A percentile compares a stretch with the other conserved stretches of the same genome.
Conservation (phyloP, 2,329 filamentous ascomycete species). For the Botrytis hyacinthi region DNA sequence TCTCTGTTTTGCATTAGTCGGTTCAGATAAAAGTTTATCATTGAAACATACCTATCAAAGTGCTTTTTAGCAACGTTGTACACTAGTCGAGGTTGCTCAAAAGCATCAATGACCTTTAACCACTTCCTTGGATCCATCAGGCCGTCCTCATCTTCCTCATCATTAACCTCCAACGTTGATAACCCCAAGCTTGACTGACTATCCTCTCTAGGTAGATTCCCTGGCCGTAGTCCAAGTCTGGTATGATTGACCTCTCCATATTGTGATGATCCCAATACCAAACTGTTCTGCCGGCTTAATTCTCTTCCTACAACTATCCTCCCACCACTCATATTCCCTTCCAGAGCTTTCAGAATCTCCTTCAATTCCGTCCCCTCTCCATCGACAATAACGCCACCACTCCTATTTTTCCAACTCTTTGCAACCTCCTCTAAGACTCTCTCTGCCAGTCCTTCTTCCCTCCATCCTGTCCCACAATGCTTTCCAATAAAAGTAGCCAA, state of each 20-base stretch:
- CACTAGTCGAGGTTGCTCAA: conserved; percentile 75
- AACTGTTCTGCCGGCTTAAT: conserved; percentile 62
- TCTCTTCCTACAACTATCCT: conserved; percentile 57
- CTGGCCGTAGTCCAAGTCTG: conserved; percentile 53
- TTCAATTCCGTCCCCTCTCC: conserved; percentile 74
- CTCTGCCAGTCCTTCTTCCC: conserved; percentile 91
- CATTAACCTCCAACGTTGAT: conserved; percentile 52
- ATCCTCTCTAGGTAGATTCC: conserved; percentile 53
- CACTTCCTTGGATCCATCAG: conserved; percentile 72
- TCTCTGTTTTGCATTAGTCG: conserved; percentile 46
- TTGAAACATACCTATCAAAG: conserved; percentile 69
- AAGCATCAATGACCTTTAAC: conserved; percentile 80
- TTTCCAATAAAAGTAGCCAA: conserved; percentile 87
- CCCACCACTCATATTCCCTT: conserved; percentile 87
- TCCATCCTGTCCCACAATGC: conserved; percentile 94
- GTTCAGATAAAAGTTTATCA: conserved; percentile 24
- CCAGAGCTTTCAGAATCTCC: conserved; percentile 77
- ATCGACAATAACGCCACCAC: conserved; percentile 87
- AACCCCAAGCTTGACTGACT: conserved; percentile 65
- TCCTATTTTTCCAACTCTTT: conserved; percentile 85
- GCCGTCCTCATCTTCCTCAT: conserved; percentile 53
- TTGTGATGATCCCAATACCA: conserved; percentile 56
- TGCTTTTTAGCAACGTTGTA: conserved; percentile 84
- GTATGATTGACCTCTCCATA: conserved; percentile 54
- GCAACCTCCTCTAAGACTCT: conserved; percentile 89